phyloP scores from a whole-genome alignment of 352 stramenopile species.

The Saprolegnia diclina region DNA sequence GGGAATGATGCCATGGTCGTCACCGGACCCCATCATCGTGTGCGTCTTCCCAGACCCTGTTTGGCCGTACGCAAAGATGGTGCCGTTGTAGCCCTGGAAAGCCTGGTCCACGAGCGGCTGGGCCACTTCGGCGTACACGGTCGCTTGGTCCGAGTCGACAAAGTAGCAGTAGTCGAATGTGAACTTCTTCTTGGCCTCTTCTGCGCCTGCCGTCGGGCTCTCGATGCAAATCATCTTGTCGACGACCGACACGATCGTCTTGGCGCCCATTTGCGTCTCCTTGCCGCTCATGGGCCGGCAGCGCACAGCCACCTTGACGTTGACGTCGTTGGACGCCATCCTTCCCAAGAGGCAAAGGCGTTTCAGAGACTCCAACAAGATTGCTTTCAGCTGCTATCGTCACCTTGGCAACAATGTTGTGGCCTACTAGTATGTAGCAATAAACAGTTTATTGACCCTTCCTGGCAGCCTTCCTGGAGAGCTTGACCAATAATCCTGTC shows the following conservation, averaged over 20 bases:
- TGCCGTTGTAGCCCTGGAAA: constrained; percentile 94
- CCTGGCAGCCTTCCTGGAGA: too few species aligned
- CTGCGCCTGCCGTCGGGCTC: constrained; percentile 63
- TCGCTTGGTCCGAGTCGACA: constrained; percentile 87
- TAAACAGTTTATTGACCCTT: too few species aligned
- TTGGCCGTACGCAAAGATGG: constrained; percentile 95
- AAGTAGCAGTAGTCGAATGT: constrained; percentile 96
- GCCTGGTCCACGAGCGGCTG: constrained; percentile 85
- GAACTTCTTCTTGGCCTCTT: constrained; percentile 91
- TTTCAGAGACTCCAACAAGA: too few species aligned
- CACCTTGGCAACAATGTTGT: too few species aligned
- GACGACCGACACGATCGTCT: constrained; percentile 85
- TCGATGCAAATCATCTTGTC: constrained; percentile 84
- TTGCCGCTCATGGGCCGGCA: constrained; percentile 93
- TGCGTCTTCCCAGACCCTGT: constrained; percentile 77
- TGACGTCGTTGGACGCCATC: constrained; percentile 89
- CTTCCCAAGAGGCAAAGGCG: constrained; percentile 93
- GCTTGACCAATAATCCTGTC: too few species aligned
- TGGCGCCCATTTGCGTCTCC: constrained; percentile 89
- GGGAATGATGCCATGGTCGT: constrained; percentile 90
- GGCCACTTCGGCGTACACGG: constrained; percentile 89
- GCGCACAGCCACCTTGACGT: constrained; percentile 93
- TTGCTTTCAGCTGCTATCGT: too few species aligned
- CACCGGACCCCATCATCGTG: constrained; percentile 89
- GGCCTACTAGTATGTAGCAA: too few species aligned